phyloP scores from a whole-genome alignment of 495 filamentous ascomycete species.

The Aspergillus avenaceus region DNA sequence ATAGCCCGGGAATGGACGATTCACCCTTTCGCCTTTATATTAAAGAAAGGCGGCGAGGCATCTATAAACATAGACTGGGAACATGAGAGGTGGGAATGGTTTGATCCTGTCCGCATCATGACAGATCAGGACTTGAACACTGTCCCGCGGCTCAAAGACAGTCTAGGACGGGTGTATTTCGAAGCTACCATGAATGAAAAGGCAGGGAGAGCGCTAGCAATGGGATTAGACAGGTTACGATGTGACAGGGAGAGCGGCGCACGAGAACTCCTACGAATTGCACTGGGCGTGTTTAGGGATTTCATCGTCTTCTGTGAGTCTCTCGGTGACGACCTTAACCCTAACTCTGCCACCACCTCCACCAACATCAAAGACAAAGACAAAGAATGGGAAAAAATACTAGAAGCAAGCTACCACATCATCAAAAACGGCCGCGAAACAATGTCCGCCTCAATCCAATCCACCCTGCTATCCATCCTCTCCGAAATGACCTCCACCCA shows the following conservation, averaged over 20 bases:
- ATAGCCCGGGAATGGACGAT: slow-evolving; percentile 58
- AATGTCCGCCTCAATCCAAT: slow-evolving; percentile 58
- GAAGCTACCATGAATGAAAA: slow-evolving; percentile 38
- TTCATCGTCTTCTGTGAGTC: slow-evolving; percentile 32
- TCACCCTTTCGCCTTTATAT: slow-evolving; percentile 58
- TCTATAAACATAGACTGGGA: slow-evolving; percentile 60
- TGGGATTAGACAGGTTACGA: slow-evolving; percentile 42
- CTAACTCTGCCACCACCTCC: too few species aligned
- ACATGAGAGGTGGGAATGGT: slow-evolving; percentile 54
- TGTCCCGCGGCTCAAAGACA: slow-evolving; percentile 54
- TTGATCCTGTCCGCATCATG: slow-evolving; percentile 42
- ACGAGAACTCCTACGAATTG: slow-evolving; percentile 48
- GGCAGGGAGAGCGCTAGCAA: slow-evolving; percentile 38
- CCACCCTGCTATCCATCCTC: slow-evolving; percentile 44
- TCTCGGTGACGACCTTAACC: too few species aligned
- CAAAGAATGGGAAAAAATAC: slow-evolving; percentile 51
- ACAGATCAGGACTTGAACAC: slow-evolving; percentile 38
- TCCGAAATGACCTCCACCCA: too few species aligned
- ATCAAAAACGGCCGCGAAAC: slow-evolving; percentile 59
- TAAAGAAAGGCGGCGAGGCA: slow-evolving; percentile 31
- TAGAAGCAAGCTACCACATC: slow-evolving; percentile 60
- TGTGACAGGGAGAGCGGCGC: slow-evolving; percentile 55
- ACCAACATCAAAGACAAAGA: too few species aligned
- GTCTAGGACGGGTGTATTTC: slow-evolving; percentile 54
- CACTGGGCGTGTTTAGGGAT: slow-evolving; percentile 43